Conservation (phyloP, 352 stramenopile species). For the Globisporangium nodosum region DNA sequence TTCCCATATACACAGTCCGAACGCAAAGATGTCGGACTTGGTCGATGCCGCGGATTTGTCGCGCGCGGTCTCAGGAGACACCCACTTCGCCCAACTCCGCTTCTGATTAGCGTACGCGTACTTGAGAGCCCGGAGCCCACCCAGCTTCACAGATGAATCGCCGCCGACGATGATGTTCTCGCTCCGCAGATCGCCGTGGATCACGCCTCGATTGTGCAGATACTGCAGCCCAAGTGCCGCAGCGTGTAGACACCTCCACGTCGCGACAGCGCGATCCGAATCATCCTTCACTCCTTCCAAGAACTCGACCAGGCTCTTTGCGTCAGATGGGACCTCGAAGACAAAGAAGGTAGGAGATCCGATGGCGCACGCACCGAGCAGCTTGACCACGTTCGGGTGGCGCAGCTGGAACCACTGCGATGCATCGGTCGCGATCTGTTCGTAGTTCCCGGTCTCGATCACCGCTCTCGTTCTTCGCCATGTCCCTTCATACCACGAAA, state of each 20-base stretch:
- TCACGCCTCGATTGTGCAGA: conserved; percentile 17
- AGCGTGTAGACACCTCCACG: conserved; percentile 17
- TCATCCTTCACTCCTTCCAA: neutral
- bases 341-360: neutral
- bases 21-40: conserved; percentile 23
- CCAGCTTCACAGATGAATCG: conserved; percentile 11
- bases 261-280: neutral
- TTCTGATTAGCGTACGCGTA: too few species aligned
- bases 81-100: too few species aligned
- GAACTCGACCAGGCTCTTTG: neutral
- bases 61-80: neutral
- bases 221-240: conserved; percentile 22
- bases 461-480: conserved; percentile 5
- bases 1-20: conserved; percentile 19
- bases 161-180: conserved; percentile 9
- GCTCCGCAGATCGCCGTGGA: conserved; percentile 12
- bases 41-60: neutral
- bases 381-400: conserved; percentile 8
- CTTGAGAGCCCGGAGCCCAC: neutral
- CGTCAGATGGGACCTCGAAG: neutral
- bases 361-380: conserved; percentile 2
- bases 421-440: neutral
- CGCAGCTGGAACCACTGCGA: conserved; percentile 4
- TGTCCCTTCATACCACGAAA: neutral
- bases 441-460: neutral